These are phyloP conservation scores for Hyaloscypha bicolor DNA, from an alignment of 495 filamentous ascomycete genomes.

Conservation along the genomic window DNA sequence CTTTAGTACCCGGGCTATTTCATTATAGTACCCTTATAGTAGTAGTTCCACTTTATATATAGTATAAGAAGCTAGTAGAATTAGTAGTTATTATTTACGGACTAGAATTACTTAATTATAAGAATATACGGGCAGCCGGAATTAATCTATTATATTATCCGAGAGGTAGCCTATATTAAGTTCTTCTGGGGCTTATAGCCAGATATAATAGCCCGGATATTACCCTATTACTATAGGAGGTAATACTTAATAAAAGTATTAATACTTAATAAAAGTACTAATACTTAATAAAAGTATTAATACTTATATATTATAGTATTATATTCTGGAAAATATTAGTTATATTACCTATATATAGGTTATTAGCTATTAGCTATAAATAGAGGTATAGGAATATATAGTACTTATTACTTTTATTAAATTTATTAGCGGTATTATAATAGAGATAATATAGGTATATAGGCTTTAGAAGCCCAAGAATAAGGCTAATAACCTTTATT, in stretches of 20 bases:
- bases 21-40: conserved; percentile 28
- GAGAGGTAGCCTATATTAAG: conserved; percentile 38
- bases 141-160: conserved; percentile 40
- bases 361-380: conserved; percentile 22
- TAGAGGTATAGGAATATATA: conserved; percentile 15
- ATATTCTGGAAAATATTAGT: conserved; percentile 41
- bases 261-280: conserved; percentile 34
- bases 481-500: conserved; percentile 38
- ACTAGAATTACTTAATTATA: conserved; percentile 33
- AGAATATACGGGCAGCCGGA: conserved; percentile 37
- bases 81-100: conserved; percentile 32
- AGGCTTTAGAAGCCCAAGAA: conserved; percentile 38
- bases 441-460: conserved; percentile 40
- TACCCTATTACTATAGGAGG: neutral
- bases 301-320: conserved; percentile 40
- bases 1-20: conserved; percentile 34
- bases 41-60: conserved; percentile 29
- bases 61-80: conserved; percentile 29
- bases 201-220: conserved; percentile 38
- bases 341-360: conserved; percentile 25
- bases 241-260: neutral
- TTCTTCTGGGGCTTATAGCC: conserved; percentile 37
- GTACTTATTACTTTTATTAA: conserved; percentile 41
- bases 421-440: conserved; percentile 42
- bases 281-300: conserved; percentile 2